Evolutionary conservation across 2,329 filamentous ascomycete genomes (phyloP).

Genomic region (Parascedosporium putredinis): DNA sequence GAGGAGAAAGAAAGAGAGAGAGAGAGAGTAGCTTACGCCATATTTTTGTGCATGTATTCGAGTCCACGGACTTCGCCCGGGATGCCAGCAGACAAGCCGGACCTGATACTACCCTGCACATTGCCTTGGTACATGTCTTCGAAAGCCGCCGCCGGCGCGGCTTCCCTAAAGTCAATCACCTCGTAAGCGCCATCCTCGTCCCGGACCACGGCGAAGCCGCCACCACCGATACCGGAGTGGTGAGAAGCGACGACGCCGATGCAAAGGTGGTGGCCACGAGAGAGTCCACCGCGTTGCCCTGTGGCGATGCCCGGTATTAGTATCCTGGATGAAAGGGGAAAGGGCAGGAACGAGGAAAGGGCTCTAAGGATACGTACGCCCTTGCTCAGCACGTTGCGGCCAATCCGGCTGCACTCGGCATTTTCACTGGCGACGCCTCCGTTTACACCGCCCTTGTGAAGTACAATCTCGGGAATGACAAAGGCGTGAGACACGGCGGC

Average conservation of each 20-base stretch:
- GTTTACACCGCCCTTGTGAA: background rate
- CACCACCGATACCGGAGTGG: conserved; percentile 76
- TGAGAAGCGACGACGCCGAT: conserved; percentile 69
- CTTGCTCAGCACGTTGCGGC: conserved; percentile 46
- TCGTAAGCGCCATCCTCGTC: conserved; percentile 66
- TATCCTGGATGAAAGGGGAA: background rate
- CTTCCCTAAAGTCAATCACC: conserved; percentile 81
- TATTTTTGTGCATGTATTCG: conserved; percentile 67
- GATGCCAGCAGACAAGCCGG: conserved; percentile 62
- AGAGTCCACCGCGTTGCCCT: conserved; percentile 70
- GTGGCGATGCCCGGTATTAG: background rate
- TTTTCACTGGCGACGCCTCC: conserved; percentile 66
- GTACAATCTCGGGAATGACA: conserved; percentile 2
- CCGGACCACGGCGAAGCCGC: conserved; percentile 80
- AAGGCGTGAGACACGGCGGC: background rate
- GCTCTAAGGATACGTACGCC: conserved; percentile 28
- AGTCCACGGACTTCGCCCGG: conserved; percentile 71
- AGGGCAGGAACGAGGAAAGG: background rate
- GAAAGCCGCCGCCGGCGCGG: conserved; percentile 69
- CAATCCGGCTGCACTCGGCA: conserved; percentile 57
- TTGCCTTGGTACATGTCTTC: conserved; percentile 80
- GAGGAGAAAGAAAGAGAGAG: background rate
- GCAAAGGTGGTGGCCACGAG: conserved; percentile 66
- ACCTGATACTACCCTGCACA: conserved; percentile 52
- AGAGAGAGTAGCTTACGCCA: conserved; percentile 38